Conservation (phyloP, 352 stramenopile genomes). For the Phytophthora pini region DNA sequence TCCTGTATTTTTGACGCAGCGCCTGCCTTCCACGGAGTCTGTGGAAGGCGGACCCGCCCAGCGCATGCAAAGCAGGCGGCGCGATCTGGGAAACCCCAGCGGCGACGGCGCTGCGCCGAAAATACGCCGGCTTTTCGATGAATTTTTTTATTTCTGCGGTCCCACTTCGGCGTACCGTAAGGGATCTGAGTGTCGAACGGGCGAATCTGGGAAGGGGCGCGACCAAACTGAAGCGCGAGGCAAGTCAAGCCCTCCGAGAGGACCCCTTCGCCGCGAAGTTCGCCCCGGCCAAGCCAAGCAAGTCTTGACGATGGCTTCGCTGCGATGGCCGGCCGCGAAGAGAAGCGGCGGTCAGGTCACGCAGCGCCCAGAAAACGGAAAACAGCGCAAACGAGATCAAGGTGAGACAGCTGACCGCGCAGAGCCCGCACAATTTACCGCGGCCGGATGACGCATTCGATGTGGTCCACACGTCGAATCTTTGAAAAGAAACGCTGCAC, state of each 20-base stretch:
- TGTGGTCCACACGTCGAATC: slow-evolving; percentile 29
- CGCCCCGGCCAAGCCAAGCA: neutral
- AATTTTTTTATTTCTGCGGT: slow-evolving; percentile 3
- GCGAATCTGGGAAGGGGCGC: slow-evolving; percentile 13
- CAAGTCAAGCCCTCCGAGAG: neutral
- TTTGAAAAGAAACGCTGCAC: slow-evolving; percentile 28
- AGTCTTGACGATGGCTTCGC: neutral
- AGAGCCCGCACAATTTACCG: slow-evolving; percentile 6
- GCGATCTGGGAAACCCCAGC: slow-evolving; percentile 2
- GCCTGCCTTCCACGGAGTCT: neutral
- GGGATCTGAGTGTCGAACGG: slow-evolving; percentile 19
- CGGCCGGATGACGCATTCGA: slow-evolving; percentile 13
- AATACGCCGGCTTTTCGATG: slow-evolving; percentile 8
- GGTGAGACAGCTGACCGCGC: slow-evolving; percentile 18
- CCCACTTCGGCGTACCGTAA: slow-evolving; percentile 15
- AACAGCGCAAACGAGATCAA: slow-evolving; percentile 7
- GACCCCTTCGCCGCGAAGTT: neutral
- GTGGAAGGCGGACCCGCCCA: neutral
- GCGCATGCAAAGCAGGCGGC: neutral
- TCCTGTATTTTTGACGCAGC: neutral
- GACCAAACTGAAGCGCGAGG: slow-evolving; percentile 20
- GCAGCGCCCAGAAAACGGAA: slow-evolving; percentile 17
- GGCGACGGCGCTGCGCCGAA: neutral
- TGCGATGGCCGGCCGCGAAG: neutral
- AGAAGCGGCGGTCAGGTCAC: slow-evolving; percentile 15